Percentiles rank a stretch among this genome's conserved stretches.
Conservation (phyloP, 2,329 filamentous ascomycete species). For the Bisporella sp. region DNA sequence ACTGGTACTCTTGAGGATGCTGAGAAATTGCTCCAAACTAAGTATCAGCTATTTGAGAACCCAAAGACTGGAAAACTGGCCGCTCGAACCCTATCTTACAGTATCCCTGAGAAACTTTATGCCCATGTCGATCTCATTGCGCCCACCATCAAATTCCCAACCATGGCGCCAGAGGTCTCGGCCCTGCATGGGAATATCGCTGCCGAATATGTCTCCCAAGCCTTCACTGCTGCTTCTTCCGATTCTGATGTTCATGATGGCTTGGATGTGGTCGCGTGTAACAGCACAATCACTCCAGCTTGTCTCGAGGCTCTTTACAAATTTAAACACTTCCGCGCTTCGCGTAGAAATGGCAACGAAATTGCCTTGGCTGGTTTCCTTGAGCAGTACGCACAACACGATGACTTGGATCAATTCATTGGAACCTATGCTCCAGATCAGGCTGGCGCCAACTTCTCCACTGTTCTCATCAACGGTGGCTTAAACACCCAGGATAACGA, state of each 20-base stretch:
- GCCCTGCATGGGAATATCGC: conserved; percentile 7
- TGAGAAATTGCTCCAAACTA: too few relatives aligned
- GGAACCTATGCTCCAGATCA: conserved; percentile 17
- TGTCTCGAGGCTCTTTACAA: conserved; percentile 25
- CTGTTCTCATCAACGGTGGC: conserved; percentile 22
- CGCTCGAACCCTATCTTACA: conserved; percentile 24
- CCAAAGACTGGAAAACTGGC: conserved; percentile 11
- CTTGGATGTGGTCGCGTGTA: conserved; percentile 10
- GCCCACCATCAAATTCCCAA: conserved; percentile 50
- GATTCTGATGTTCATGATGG: neutral
- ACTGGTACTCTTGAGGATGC: too few relatives aligned
- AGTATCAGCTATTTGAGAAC: neutral
- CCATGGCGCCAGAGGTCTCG: conserved; percentile 21
- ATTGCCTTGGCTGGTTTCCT: conserved; percentile 25
- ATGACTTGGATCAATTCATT: conserved; percentile 23
- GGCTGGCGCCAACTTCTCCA: conserved; percentile 27
- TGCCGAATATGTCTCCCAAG: neutral
- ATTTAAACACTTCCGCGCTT: conserved; percentile 11
- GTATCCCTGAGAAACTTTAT: conserved; percentile 45
- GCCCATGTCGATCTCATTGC: conserved; percentile 52
- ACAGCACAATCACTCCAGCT: conserved; percentile 20
- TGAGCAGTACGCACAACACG: conserved; percentile 19
- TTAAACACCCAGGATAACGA: conserved; percentile 20
- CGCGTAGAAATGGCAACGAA: conserved; percentile 13
- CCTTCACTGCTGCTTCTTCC: too few relatives aligned